phyloP scores from a whole-genome alignment of 2,329 filamentous ascomycete species.

The Aspergillus caelatus region DNA sequence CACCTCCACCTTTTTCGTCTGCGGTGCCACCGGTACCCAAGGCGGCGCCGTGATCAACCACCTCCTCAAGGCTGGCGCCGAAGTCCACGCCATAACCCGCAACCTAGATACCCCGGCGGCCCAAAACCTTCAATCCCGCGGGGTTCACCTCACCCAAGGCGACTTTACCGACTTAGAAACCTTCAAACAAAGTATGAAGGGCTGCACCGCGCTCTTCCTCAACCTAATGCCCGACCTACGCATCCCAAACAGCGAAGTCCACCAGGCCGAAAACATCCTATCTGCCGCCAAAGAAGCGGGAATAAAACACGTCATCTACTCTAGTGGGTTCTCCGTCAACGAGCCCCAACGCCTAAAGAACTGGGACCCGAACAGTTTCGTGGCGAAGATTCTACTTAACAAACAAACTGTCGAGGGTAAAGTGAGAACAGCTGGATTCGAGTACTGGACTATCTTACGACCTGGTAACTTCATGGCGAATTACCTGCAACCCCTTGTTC shows the following conservation, averaged over 20 bases:
- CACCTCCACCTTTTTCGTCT: conserved; percentile 29
- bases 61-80: conserved; percentile 29
- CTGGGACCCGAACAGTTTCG: conserved; percentile 31
- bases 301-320: conserved; percentile 36
- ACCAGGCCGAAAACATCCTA: conserved; percentile 31
- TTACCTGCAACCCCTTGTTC: conserved; percentile 47
- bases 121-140: conserved; percentile 29
- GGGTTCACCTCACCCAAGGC: conserved; percentile 35
- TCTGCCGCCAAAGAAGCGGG: conserved; percentile 30
- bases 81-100: conserved; percentile 38
- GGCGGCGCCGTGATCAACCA: conserved; percentile 32
- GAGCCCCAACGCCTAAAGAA: conserved; percentile 30
- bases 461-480: conserved; percentile 58
- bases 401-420: conserved; percentile 50
- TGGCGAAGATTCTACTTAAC: conserved; percentile 34
- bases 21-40: conserved; percentile 36
- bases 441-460: conserved; percentile 54
- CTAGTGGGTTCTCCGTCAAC: conserved; percentile 31
- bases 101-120: conserved; percentile 29
- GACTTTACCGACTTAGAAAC: conserved; percentile 32
- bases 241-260: conserved; percentile 22
- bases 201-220: conserved; percentile 35
- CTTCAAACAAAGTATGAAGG: conserved; percentile 30
- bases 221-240: conserved; percentile 23
- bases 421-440: conserved; percentile 41